Percentiles rank a stretch among this genome's conserved stretches.
Evolutionary conservation across 2,329 filamentous ascomycete species (phyloP).

Genomic region (Cadophora malorum): DNA sequence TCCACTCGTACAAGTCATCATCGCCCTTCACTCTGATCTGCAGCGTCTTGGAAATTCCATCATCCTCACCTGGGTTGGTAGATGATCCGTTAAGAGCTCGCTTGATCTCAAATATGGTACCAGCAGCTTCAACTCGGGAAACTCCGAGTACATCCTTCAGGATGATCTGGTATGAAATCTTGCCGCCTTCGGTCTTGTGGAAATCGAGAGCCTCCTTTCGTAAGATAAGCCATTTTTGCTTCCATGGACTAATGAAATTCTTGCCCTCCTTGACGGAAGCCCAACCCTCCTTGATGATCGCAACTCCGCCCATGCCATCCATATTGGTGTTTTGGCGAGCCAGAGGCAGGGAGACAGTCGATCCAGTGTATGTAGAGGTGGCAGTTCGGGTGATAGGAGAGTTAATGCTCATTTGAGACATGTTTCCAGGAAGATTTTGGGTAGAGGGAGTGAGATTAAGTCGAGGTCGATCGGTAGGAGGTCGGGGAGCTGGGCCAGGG

Average conservation of each 20-base stretch:
- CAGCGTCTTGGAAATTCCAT: slow-evolving; percentile 80
- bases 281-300: slow-evolving; percentile 81
- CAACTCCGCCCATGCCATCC: slow-evolving; percentile 70
- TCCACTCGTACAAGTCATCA: slow-evolving; percentile 98
- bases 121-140: slow-evolving; percentile 86
- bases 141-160: slow-evolving; percentile 90
- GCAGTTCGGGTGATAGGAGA: slow-evolving; percentile 71
- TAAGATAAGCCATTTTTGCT: slow-evolving; percentile 88
- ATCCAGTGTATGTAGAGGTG: slow-evolving; percentile 72
- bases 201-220: slow-evolving; percentile 95
- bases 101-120: slow-evolving; percentile 93
- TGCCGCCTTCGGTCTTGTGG: slow-evolving; percentile 87
- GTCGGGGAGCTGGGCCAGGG: slow-evolving; percentile 90
- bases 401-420: slow-evolving; percentile 77
- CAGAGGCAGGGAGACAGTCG: slow-evolving; percentile 75
- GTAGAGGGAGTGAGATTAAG: slow-evolving; percentile 80
- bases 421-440: slow-evolving; percentile 74
- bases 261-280: slow-evolving; percentile 90
- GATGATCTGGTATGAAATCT: slow-evolving; percentile 83
- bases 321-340: slow-evolving; percentile 61
- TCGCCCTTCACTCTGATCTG: slow-evolving; percentile 95
- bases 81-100: slow-evolving; percentile 72
- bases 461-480: slow-evolving; percentile 82
- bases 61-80: slow-evolving; percentile 72
- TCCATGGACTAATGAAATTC: slow-evolving; percentile 85